Evolutionary conservation across 73 alveolate genomes (phyloP).

Genomic region (Uronychia binucleata): DNA sequence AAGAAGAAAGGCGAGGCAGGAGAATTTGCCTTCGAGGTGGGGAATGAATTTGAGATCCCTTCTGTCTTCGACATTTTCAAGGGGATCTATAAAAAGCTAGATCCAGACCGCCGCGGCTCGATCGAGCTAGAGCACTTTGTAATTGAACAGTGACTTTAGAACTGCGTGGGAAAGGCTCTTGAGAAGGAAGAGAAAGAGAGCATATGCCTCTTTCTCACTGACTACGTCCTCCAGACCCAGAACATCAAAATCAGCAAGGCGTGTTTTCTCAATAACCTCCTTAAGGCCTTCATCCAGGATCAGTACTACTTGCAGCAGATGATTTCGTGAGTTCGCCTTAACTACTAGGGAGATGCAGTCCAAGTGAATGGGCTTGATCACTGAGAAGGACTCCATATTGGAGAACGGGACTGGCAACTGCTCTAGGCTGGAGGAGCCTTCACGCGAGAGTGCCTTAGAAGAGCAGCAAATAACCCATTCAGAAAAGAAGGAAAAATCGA

Average conservation of each 20-base stretch:
- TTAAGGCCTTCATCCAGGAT: neutral
- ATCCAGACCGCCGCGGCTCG: neutral
- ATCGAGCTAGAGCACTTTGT: neutral
- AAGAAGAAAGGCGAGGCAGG: too few species aligned
- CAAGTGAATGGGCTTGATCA: neutral
- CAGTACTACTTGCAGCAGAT: neutral
- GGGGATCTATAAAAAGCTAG: neutral
- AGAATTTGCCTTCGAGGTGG: neutral
- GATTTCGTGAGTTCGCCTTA: neutral
- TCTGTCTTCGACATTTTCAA: conserved; percentile 10
- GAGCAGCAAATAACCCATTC: neutral
- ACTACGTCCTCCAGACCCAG: neutral
- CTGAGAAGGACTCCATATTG: neutral
- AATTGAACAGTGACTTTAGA: neutral
- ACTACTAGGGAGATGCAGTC: neutral
- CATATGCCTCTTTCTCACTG: neutral
- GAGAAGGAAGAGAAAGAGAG: neutral
- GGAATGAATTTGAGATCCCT: neutral
- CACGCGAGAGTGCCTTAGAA: too few species aligned
- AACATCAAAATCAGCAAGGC: neutral
- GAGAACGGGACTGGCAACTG: neutral
- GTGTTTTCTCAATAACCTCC: neutral
- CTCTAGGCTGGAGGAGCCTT: neutral
- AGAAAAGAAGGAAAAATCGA: neutral
- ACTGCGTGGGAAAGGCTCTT: neutral